These are phyloP conservation scores for Apophysomyces trapeziformis DNA, from an alignment of 371 early-diverging fungal genomes.

Conservation along the genomic window DNA sequence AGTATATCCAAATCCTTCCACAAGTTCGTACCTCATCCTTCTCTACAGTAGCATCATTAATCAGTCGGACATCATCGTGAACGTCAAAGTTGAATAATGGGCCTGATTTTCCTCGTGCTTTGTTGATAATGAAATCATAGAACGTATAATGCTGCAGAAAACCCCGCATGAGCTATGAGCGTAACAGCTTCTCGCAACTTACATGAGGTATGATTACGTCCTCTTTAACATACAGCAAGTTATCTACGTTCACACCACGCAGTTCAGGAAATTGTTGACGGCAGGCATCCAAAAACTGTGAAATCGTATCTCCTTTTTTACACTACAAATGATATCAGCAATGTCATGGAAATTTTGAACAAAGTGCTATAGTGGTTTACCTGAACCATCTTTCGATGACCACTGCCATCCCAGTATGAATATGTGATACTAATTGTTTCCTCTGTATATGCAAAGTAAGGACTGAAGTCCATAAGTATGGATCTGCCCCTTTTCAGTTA, in stretches of 20 bases:
- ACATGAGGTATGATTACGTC: constrained; percentile 96
- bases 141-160: constrained; percentile 83
- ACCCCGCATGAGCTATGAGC: background rate
- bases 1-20: background rate
- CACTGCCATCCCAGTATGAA: constrained; percentile 95
- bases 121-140: constrained; percentile 96
- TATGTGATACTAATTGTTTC: constrained; percentile 87
- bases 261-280: constrained; percentile 82
- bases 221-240: constrained; percentile 92
- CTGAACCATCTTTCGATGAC: constrained; percentile 85
- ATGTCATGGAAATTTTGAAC: background rate
- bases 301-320: constrained; percentile 90
- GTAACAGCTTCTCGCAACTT: constrained; percentile 21
- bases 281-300: constrained; percentile 84
- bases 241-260: constrained; percentile 83
- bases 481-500: background rate
- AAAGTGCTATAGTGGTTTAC: constrained; percentile 33
- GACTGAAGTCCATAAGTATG: constrained; percentile 17
- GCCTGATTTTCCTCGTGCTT: constrained; percentile 95
- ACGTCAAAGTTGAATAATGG: constrained; percentile 94
- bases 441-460: constrained; percentile 40
- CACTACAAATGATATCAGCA: constrained; percentile 50
- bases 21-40: constrained; percentile 72
- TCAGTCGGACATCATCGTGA: constrained; percentile 90
- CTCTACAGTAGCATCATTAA: constrained; percentile 85